A percentile compares a stretch with the other conserved stretches of the same genome.
phyloP scores from a whole-genome alignment of 306 rosid species.

The Gillenia trifoliata region DNA sequence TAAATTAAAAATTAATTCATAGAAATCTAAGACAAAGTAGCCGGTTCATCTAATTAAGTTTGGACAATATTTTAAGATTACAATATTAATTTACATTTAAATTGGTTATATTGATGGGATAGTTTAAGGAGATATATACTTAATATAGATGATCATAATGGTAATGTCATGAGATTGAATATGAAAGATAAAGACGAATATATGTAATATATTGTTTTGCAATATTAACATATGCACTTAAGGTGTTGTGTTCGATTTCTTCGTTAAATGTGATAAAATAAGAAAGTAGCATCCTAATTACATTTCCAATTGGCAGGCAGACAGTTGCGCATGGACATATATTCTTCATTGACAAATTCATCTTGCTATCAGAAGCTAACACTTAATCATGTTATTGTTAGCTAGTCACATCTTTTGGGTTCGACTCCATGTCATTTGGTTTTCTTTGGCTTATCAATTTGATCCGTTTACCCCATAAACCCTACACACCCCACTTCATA shows the following conservation, averaged over 20 bases:
- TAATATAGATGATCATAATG: background rate
- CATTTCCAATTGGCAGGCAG: constrained; percentile 5
- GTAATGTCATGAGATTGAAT: background rate
- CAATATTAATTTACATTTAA: background rate
- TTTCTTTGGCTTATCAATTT: background rate
- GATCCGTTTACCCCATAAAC: background rate
- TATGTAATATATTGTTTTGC: background rate
- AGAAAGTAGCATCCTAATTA: constrained; percentile 24
- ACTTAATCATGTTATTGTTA: background rate
- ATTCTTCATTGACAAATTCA: background rate
- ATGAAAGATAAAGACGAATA: background rate
- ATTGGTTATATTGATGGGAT: background rate
- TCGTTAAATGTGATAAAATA: background rate
- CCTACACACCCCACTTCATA: background rate
- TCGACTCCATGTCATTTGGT: background rate
- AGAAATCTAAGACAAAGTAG: background rate
- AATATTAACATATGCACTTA: no score
- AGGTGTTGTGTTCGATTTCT: background rate
- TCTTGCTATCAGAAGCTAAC: background rate
- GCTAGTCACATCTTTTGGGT: background rate
- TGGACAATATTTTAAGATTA: background rate
- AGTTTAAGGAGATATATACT: background rate
- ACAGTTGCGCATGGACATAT: background rate
- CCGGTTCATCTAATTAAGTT: background rate
- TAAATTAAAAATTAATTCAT: background rate